Evolutionary conservation across 2,329 filamentous ascomycete genomes (phyloP), one percentile per base, ranked within the genome.

Genomic region (Neonectria sp.): DNA sequence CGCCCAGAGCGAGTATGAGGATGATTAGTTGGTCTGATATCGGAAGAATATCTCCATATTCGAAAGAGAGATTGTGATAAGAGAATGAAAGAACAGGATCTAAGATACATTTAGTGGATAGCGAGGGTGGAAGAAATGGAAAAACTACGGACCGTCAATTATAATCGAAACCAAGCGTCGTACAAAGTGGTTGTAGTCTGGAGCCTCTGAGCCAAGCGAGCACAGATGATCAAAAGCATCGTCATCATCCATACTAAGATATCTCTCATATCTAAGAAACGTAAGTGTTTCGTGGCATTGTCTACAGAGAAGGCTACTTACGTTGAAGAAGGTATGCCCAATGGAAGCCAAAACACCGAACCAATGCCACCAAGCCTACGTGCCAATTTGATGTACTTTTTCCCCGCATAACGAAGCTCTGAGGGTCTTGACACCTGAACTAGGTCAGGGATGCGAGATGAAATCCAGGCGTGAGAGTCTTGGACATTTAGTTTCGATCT

Each of bases 381-480:
- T 0, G 75, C 76, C 27, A 80, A 77, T 59, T 79, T 80, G 63
- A 80, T 75, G 8, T 80, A 80, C 59, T 80, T 80, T 25, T 73
- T 78, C 0, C 78, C 78, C 0, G 77, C 75, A 61, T 79, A 77
- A 5, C 76, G 63, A 15, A 79, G 37, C 2, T 79, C 78, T 0
- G 74, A 66, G 1, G 68, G 55, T 5, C 73, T 77, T 0, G 72
- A 59, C 1, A 70, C 72, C 8, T 74, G 67, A 1, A 72, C 64
- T 1, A 75, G n/a, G 1, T 35, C 45, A 21, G 73, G 62, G 1
- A 79, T 65, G 8, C 66, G 63, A 1, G 66, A 48, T 1, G 77
- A 72, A 7, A 75, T 48, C 46, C 68, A 53, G 5, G n/a, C 6
- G 6, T 53, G 29, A 4, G 29, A n/a, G 25, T 53, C 62, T 15